These are phyloP conservation scores for Pseudoturritis turrita DNA, from an alignment of 345 rosid genomes.

Conservation along the genomic window DNA sequence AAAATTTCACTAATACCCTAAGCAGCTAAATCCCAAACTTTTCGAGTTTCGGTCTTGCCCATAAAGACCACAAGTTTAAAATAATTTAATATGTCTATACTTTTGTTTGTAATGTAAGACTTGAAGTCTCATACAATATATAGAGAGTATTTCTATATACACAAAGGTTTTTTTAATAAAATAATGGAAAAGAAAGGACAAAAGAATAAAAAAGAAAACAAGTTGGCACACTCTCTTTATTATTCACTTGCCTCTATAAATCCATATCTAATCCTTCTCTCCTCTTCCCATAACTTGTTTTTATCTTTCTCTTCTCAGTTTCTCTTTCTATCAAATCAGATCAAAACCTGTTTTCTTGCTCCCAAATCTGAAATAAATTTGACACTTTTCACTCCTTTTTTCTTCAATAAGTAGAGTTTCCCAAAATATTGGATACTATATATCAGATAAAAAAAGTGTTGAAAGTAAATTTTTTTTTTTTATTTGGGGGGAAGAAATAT, in stretches of 20 bases:
- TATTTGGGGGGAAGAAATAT: neutral
- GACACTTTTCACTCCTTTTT: neutral
- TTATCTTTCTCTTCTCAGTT: neutral
- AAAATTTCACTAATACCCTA: neutral
- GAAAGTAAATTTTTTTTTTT: neutral
- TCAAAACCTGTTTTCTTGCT: neutral
- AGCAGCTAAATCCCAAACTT: constrained; percentile 8
- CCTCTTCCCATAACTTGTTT: constrained; percentile 4
- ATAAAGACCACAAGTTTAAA: constrained; percentile 2
- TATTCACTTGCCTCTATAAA: constrained; percentile 29
- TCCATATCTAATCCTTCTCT: constrained; percentile 1
- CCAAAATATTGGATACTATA: constrained; percentile 3
- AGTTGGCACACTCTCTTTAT: constrained; percentile 33
- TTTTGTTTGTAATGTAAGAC: too few relatives aligned
- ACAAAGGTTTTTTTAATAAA: neutral
- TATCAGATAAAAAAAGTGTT: neutral
- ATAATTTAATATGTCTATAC: neutral
- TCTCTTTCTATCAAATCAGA: neutral
- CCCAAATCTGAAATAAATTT: neutral
- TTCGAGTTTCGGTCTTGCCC: neutral
- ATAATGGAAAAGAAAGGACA: constrained; percentile 17
- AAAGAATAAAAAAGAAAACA: constrained; percentile 26
- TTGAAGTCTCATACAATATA: too few relatives aligned
- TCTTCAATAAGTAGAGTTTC: neutral
- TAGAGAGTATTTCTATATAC: neutral